A percentile compares a stretch with the other conserved stretches of the same genome.
These are phyloP conservation scores for Entomortierella beljakovae DNA, from an alignment of 192 early-diverging fungal genomes.

Conservation along the genomic window DNA sequence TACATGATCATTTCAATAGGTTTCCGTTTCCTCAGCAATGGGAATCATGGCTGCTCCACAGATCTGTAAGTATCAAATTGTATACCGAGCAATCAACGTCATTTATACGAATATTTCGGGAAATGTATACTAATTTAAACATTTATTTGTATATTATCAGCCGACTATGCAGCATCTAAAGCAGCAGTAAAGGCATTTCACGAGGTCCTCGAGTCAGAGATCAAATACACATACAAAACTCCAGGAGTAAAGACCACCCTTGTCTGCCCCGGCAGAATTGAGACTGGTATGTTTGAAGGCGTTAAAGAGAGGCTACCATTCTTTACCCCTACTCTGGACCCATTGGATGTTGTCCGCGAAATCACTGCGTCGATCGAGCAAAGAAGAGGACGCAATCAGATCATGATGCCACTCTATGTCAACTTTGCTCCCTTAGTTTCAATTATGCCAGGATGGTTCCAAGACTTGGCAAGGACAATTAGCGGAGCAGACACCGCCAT, in stretches of 20 bases:
- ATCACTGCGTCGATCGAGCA: constrained; percentile 70
- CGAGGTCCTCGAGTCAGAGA: constrained; percentile 82
- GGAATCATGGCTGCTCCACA: constrained; percentile 38
- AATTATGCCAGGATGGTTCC: constrained; percentile 45
- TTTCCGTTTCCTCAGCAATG: constrained; percentile 58
- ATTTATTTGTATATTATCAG: constrained; percentile 29
- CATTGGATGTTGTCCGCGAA: constrained; percentile 66
- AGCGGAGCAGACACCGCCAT: constrained; percentile 48
- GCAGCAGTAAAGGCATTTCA: constrained; percentile 78
- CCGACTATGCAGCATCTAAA: constrained; percentile 85
- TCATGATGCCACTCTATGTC: constrained; percentile 56
- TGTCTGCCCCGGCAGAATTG: constrained; percentile 77
- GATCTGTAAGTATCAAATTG: constrained; percentile 17
- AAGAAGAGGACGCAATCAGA: constrained; percentile 58
- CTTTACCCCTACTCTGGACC: constrained; percentile 71
- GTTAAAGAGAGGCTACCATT: constrained; percentile 66
- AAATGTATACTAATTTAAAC: not conserved
- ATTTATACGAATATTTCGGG: no score
- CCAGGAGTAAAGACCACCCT: constrained; percentile 75
- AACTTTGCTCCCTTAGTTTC: constrained; percentile 54
- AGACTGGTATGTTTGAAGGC: constrained; percentile 80
- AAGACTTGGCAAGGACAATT: constrained; percentile 36
- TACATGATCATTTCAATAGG: constrained; percentile 43
- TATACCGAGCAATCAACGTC: not conserved
- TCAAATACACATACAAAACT: constrained; percentile 66